A percentile compares a stretch with the other conserved stretches of the same genome.
phyloP scores from a whole-genome alignment of 345 rosid species.

The Viola odorata region DNA sequence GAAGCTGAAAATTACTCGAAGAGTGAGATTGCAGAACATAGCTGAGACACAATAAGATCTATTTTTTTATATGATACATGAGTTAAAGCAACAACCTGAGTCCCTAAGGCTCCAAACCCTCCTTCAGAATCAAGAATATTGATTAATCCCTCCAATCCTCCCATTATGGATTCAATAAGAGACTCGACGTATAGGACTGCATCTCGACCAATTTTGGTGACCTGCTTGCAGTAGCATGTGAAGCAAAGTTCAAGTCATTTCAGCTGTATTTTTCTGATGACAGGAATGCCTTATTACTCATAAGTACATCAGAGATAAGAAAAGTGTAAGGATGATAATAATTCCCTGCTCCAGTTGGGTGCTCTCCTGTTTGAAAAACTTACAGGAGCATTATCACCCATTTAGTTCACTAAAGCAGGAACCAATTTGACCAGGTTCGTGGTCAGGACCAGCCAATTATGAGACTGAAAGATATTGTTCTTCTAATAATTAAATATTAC shows the following conservation, averaged over 20 bases:
- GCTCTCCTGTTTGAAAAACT: not conserved
- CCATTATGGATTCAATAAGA: conserved; percentile 97
- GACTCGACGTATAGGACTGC: conserved; percentile 96
- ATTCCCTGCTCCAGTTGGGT: not conserved
- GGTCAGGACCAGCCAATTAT: too few relatives aligned
- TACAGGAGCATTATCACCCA: not conserved
- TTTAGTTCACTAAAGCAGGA: too few relatives aligned
- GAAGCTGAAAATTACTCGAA: conserved; percentile 57
- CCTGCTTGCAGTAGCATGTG: conserved; percentile 36
- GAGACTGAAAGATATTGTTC: too few relatives aligned
- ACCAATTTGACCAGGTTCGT: too few relatives aligned
- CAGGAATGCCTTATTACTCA: not conserved
- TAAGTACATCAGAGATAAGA: too few relatives aligned
- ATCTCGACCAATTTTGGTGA: conserved; percentile 90
- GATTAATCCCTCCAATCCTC: conserved; percentile 94
- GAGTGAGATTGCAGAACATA: not conserved
- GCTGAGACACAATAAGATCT: not conserved
- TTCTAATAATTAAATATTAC: too few relatives aligned
- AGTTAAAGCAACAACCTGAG: conserved; percentile 54
- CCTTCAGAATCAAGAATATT: conserved; percentile 99
- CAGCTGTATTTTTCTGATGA: not conserved
- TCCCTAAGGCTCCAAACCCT: conserved; percentile 95
- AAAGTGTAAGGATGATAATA: too few relatives aligned
- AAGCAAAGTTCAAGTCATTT: conserved; percentile 5
- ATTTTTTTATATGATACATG: conserved; percentile 9